These are phyloP conservation scores for Arthrinium puccinioides DNA, from an alignment of 2,329 filamentous ascomycete species.

Conservation along the genomic window DNA sequence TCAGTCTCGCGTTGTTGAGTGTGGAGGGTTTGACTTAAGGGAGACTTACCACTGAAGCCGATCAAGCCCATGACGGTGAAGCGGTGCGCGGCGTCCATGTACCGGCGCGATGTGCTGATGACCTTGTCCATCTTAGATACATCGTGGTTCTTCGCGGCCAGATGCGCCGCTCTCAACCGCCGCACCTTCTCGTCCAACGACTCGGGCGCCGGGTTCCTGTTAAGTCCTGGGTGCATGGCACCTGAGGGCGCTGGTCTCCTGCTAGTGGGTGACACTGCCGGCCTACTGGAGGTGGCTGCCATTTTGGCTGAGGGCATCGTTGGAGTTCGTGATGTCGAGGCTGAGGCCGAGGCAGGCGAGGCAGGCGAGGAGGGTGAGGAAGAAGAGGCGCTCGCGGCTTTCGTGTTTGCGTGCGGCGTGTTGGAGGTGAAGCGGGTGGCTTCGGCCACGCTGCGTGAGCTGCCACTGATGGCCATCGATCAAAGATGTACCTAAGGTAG, in stretches of 20 bases:
- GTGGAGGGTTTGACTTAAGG: too few relatives aligned
- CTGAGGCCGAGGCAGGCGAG: constrained; percentile 10
- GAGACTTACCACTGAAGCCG: constrained; percentile 45
- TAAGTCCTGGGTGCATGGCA: constrained; percentile 14
- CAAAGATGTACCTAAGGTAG: too few relatives aligned
- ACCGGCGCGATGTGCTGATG: constrained; percentile 37
- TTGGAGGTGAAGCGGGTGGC: constrained; percentile 73
- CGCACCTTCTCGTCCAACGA: constrained; percentile 64
- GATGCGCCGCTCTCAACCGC: constrained; percentile 59
- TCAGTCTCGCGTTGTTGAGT: too few relatives aligned
- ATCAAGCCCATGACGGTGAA: constrained; percentile 48
- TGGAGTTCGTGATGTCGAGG: constrained; percentile 9
- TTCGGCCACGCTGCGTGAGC: constrained; percentile 65
- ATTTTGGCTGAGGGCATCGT: constrained; percentile 2
- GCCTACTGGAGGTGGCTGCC: background rate
- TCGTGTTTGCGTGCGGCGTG: constrained; percentile 62
- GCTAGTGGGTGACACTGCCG: constrained; percentile 2
- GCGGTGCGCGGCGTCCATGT: constrained; percentile 50
- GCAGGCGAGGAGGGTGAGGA: constrained; percentile 9
- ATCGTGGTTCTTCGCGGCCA: constrained; percentile 55
- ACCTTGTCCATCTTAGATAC: constrained; percentile 45
- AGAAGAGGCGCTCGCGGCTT: constrained; percentile 33
- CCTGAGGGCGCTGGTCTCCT: constrained; percentile 6
- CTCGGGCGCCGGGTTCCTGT: constrained; percentile 36
- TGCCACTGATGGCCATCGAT: constrained; percentile 8